Conservation (phyloP, 2,329 filamentous ascomycete species). For the Beauveria brongniartii region DNA sequence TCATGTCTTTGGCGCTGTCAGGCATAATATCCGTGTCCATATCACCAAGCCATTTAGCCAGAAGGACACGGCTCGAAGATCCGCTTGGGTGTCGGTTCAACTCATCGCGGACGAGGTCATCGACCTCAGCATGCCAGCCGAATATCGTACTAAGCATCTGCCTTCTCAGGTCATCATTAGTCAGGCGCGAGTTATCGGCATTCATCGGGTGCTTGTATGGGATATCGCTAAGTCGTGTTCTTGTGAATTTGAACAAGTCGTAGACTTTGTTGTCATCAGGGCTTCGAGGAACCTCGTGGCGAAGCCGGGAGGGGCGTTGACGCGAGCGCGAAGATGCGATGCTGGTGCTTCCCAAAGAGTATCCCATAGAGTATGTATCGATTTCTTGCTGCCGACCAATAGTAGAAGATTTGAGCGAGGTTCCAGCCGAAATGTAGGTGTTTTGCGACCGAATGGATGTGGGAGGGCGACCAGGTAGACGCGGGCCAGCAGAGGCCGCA, state of each 20-base stretch:
- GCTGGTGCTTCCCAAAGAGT: slow-evolving; percentile 29
- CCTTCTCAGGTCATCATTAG: slow-evolving; percentile 70
- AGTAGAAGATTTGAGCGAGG: slow-evolving; percentile 34
- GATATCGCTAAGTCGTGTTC: slow-evolving; percentile 72
- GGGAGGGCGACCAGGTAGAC: slow-evolving; percentile 40
- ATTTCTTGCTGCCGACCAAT: slow-evolving; percentile 22
- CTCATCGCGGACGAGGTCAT: slow-evolving; percentile 77
- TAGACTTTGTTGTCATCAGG: slow-evolving; percentile 57
- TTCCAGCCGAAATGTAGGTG: slow-evolving; percentile 60
- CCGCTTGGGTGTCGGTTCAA: slow-evolving; percentile 64
- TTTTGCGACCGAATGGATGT: slow-evolving; percentile 49
- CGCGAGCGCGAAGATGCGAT: slow-evolving; percentile 40
- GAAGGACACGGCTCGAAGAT: slow-evolving; percentile 70
- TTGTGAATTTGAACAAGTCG: slow-evolving; percentile 82
- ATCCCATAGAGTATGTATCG: slow-evolving; percentile 48
- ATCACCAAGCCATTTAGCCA: slow-evolving; percentile 90
- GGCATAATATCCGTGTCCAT: slow-evolving; percentile 74
- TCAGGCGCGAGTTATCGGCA: slow-evolving; percentile 50
- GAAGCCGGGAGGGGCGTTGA: slow-evolving; percentile 58
- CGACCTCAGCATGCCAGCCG: slow-evolving; percentile 82
- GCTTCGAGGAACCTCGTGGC: slow-evolving; percentile 72
- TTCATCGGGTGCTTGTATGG: slow-evolving; percentile 65
- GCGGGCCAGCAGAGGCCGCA: slow-evolving; percentile 33
- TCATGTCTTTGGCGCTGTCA: slow-evolving; percentile 76
- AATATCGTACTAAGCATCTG: slow-evolving; percentile 95